These are phyloP conservation scores for Chrysoporthe cubensis DNA, from an alignment of 2,329 filamentous ascomycete species.

Conservation along the genomic window DNA sequence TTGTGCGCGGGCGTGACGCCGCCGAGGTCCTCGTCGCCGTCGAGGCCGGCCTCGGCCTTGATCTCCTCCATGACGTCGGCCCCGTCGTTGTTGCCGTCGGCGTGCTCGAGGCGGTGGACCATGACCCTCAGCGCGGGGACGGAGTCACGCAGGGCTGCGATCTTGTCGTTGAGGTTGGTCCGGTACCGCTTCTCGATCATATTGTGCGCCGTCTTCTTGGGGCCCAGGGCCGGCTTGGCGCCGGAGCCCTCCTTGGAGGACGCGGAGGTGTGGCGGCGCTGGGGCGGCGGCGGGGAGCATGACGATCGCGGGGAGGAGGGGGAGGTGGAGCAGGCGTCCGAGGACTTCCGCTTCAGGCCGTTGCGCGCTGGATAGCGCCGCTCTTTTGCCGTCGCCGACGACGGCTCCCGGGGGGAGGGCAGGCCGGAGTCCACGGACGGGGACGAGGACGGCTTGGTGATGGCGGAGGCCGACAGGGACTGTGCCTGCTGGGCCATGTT, in stretches of 20 bases:
- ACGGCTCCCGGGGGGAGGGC: conserved; percentile 10
- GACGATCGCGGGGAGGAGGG: conserved; percentile 30
- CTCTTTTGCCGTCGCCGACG: conserved; percentile 16
- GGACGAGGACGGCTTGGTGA: background rate
- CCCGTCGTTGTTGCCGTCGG: conserved; percentile 38
- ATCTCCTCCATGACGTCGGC: conserved; percentile 36
- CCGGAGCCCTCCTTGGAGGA: conserved; percentile 21
- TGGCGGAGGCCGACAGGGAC: background rate
- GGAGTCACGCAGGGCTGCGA: conserved; percentile 81
- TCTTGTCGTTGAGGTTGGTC: conserved; percentile 97
- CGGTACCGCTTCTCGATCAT: conserved; percentile 98
- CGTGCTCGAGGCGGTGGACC: conserved; percentile 43
- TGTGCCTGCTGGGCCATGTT: conserved; percentile 25
- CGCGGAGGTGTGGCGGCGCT: conserved; percentile 15
- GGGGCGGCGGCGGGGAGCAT: conserved; percentile 30
- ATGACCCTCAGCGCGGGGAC: conserved; percentile 59
- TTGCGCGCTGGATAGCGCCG: conserved; percentile 31
- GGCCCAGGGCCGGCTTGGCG: conserved; percentile 30
- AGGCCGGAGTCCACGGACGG: conserved; percentile 16
- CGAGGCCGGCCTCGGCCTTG: conserved; percentile 44
- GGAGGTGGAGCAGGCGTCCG: conserved; percentile 26
- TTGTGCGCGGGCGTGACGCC: conserved; percentile 43
- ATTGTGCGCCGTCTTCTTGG: conserved; percentile 95
- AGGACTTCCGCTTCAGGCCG: conserved; percentile 40
- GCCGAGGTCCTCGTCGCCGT: conserved; percentile 42